Percentiles rank a stretch among this genome's conserved stretches.
These are phyloP conservation scores for Penicillium nordicum DNA, from an alignment of 2,329 filamentous ascomycete species.

Conservation along the genomic window DNA sequence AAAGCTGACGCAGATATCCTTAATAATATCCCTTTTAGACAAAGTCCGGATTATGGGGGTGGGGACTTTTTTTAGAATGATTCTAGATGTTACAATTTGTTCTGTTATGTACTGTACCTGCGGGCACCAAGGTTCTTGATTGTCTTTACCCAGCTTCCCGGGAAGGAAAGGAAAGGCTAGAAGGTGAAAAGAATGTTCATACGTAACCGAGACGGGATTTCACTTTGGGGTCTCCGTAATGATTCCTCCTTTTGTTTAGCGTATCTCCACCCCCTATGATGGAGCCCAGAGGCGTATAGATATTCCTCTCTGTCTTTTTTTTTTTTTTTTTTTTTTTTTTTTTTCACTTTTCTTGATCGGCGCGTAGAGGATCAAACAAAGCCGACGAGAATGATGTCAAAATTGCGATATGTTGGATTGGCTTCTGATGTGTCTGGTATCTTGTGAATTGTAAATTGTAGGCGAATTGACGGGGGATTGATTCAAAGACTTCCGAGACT, in stretches of 20 bases:
- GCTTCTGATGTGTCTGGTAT: conserved; percentile 8
- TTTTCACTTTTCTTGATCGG: not conserved
- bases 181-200: conserved; percentile 27
- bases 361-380: conserved; percentile 4
- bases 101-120: not conserved
- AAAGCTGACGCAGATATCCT: conserved; percentile 12
- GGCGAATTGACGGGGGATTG: not conserved
- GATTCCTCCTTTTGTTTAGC: conserved; percentile 10
- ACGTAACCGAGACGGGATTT: conserved; percentile 24
- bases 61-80: conserved; percentile 18
- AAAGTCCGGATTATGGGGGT: conserved; percentile 17
- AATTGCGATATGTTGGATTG: conserved; percentile 9
- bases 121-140: not conserved
- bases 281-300: conserved; percentile 14
- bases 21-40: not conserved
- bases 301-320: not conserved
- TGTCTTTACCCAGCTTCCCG: conserved; percentile 13
- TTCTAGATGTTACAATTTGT: conserved; percentile 3
- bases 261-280: conserved; percentile 26
- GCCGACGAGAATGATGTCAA: not conserved
- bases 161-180: conserved; percentile 21
- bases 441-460: not conserved
- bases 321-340: not conserved
- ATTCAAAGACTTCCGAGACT: conserved; percentile 18
- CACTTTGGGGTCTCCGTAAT: conserved; percentile 7